Base-by-base conservation (phyloP, 306 rosid species). In the Psophocarpus tetragonolobus region DNA sequence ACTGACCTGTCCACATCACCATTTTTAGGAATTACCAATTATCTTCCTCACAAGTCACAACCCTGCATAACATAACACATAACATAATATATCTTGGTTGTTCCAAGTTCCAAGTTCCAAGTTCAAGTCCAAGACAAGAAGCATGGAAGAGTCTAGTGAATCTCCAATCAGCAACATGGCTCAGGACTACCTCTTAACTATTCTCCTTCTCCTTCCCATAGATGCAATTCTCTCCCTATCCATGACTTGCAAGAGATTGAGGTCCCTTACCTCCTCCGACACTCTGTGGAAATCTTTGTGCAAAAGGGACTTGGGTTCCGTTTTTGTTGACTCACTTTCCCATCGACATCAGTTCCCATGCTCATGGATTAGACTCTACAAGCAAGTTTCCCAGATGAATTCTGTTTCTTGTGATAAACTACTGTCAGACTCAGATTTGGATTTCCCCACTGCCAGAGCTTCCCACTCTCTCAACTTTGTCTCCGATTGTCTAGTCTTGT, bases 401-500 rank as follows among this genome's bases (percentile, higher is more conserved):
- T 88, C 83, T 58, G 88, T 92, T 63, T 77, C 68, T 58, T 89
- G 95, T 70, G 87, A 75, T 67, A 83, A 80, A 74, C 82, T 90
- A 1, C n/a, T 60, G 36, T 76, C 80, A 71, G 74, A 82, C 51
- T 75, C 88, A 30, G 83, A 82, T 60, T 63, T 84, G 80, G 86
- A 67, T 63, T 84, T 83, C 23, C 98, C 98, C 7, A 58, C 80
- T 6, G 86, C 98, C 57, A 82, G 97, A 85, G 98, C 98, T 27
- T 94, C 98, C 45, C 98, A 94, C 88, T 94, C 98, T 54, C 97
- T 94, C 78, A 94, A 94, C 77, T 87, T 92, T 72, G 93, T 94
- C 35, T 92, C 97, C 1, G 94, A 89, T 15, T 89, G 90, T 80
- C 76, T 94, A 29, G 93, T 94, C 13, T 80, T 94, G 75, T 94